phyloP scores from a whole-genome alignment of 1,284 basidiomycete genomes.

The Heterobasidion irregulare region DNA sequence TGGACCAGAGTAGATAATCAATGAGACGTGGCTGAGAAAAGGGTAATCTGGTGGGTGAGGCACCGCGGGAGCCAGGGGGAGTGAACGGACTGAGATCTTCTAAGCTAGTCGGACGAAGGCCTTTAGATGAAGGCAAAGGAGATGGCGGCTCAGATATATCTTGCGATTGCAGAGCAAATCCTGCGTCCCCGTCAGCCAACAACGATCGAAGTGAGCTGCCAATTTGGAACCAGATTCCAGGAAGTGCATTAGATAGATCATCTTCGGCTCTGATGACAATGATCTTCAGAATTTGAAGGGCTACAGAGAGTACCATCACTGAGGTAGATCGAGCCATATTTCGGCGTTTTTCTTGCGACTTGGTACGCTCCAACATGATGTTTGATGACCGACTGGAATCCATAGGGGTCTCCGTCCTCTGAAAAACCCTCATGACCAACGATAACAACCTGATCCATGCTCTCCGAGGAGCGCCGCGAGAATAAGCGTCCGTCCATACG shows the following conservation, averaged over 20 bases:
- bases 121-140: constrained; percentile 31
- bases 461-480: constrained; percentile 33
- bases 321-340: constrained; percentile 3
- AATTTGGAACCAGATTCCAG: constrained; percentile 57
- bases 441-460: constrained; percentile 63
- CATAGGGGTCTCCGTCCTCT: neutral
- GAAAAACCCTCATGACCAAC: constrained; percentile 35
- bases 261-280: constrained; percentile 55
- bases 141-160: constrained; percentile 36
- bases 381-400: constrained; percentile 9
- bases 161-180: constrained; percentile 36
- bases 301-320: constrained; percentile 41
- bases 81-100: constrained; percentile 18
- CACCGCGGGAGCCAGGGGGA: constrained; percentile 15
- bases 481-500: constrained; percentile 34
- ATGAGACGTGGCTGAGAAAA: constrained; percentile 43
- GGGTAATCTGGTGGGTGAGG: constrained; percentile 12
- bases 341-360: constrained; percentile 30
- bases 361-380: constrained; percentile 27
- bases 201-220: constrained; percentile 38
- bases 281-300: constrained; percentile 64
- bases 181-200: constrained; percentile 50
- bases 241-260: constrained; percentile 44
- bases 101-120: constrained; percentile 14
- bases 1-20: constrained; percentile 71